phyloP scores from a whole-genome alignment of 2,329 filamentous ascomycete species.

The Lecanicillium sp. region DNA sequence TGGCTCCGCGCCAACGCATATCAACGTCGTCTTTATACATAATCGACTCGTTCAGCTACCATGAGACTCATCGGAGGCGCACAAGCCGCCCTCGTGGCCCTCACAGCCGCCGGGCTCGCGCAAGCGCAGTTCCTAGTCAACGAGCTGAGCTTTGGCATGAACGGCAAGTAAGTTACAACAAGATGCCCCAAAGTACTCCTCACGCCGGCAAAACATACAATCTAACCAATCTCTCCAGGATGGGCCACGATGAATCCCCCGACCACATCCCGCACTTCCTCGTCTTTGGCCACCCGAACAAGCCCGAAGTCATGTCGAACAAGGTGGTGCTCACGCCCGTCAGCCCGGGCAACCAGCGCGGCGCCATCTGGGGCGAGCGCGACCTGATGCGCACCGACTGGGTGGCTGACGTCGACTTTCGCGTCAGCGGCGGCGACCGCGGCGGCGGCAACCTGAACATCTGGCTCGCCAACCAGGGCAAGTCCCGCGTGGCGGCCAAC shows the following conservation, averaged over 20 bases:
- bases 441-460: conserved; percentile 86
- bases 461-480: conserved; percentile 74
- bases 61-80: conserved; percentile 35
- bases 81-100: conserved; percentile 28
- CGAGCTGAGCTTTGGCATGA: conserved; percentile 71
- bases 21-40: too few relatives aligned
- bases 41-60: too few relatives aligned
- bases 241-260: conserved; percentile 52
- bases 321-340: conserved; percentile 87
- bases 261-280: conserved; percentile 46
- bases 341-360: conserved; percentile 75
- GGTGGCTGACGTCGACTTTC: conserved; percentile 79
- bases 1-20: too few relatives aligned
- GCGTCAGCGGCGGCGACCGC: conserved; percentile 76
- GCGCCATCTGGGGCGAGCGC: conserved; percentile 70
- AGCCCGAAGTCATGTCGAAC: conserved; percentile 70
- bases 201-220: too few relatives aligned
- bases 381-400: conserved; percentile 60
- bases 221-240: conserved; percentile 32
- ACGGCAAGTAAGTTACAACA: conserved; percentile 50
- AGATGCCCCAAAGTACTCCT: conserved; percentile 1
- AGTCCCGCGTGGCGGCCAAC: conserved; percentile 55
- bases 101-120: conserved; percentile 39
- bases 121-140: conserved; percentile 62
- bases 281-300: conserved; percentile 44